Conservation (phyloP, 106 monocot species). For the Xerophyta viscosa region DNA sequence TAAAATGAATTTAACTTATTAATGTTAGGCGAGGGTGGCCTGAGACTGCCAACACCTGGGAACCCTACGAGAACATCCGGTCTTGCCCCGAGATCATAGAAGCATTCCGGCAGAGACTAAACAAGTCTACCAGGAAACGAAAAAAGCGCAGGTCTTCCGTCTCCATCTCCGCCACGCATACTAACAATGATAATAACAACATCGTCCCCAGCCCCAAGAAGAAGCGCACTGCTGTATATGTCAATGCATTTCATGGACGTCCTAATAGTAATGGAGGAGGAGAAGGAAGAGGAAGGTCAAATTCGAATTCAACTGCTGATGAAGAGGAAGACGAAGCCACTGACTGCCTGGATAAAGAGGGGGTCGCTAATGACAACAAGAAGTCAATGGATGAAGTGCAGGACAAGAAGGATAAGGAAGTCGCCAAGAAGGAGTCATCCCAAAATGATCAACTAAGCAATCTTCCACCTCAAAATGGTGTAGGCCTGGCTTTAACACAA, state of each 20-base stretch:
- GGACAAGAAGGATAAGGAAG: no score
- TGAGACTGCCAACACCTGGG: conserved; percentile 96
- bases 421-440: no score
- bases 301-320: no score
- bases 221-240: conserved; percentile 7
- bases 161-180: neutral
- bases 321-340: no score
- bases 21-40: conserved; percentile 83
- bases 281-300: neutral
- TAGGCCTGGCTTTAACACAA: no score
- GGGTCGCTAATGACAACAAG: no score
- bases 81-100: conserved; percentile 67
- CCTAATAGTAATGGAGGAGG: neutral
- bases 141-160: conserved; percentile 18
- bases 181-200: no score
- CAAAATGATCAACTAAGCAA: no score
- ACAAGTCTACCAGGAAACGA: conserved; percentile 38
- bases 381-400: no score
- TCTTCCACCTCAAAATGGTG: no score
- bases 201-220: conserved; percentile 19
- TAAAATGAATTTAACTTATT: no score
- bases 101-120: conserved; percentile 42
- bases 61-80: conserved; percentile 69
- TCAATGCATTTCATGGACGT: neutral
- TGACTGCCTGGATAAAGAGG: no score